These are phyloP conservation scores for Plasmopara halstedii DNA, from an alignment of 352 stramenopile genomes.

Conservation along the genomic window DNA sequence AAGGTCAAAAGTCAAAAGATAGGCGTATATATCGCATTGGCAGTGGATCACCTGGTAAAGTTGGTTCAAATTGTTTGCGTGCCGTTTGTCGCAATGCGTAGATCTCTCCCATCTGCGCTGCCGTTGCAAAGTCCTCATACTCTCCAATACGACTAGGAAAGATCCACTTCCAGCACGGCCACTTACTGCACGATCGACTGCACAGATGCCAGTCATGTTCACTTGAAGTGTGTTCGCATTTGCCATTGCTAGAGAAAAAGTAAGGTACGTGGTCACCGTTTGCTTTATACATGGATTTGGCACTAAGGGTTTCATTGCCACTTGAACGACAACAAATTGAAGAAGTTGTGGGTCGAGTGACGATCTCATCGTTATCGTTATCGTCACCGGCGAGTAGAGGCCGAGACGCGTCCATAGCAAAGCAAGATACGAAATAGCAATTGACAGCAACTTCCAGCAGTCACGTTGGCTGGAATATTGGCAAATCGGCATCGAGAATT, in stretches of 20 bases:
- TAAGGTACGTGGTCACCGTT: constrained; percentile 13
- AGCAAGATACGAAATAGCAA: constrained; percentile 7
- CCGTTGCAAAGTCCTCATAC: constrained; percentile 61
- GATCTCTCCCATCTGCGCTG: constrained; percentile 54
- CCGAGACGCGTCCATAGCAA: constrained; percentile 40
- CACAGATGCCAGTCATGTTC: constrained; percentile 11
- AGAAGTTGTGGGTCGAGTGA: constrained; percentile 13
- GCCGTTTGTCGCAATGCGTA: constrained; percentile 48
- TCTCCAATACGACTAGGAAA: constrained; percentile 44
- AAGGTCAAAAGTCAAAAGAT: constrained; percentile 1
- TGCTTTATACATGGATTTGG: constrained; percentile 5
- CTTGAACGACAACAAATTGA: constrained; percentile 17
- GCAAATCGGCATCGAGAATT: no score
- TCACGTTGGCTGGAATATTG: no score
- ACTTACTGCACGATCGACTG: constrained; percentile 27
- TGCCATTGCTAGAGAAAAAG: constrained; percentile 12
- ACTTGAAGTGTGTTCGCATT: constrained; percentile 17
- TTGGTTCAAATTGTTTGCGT: constrained; percentile 48
- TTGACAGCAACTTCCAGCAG: constrained; percentile 10
- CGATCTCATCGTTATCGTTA: constrained; percentile 16
- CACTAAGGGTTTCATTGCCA: constrained; percentile 6
- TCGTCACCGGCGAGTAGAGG: constrained; percentile 37
- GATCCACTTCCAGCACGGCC: constrained; percentile 58
- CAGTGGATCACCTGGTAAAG: constrained; percentile 20
- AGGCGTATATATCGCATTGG: background rate